These are phyloP conservation scores for Priceomyces medius DNA, from an alignment of 805 yeast species.

Conservation along the genomic window DNA sequence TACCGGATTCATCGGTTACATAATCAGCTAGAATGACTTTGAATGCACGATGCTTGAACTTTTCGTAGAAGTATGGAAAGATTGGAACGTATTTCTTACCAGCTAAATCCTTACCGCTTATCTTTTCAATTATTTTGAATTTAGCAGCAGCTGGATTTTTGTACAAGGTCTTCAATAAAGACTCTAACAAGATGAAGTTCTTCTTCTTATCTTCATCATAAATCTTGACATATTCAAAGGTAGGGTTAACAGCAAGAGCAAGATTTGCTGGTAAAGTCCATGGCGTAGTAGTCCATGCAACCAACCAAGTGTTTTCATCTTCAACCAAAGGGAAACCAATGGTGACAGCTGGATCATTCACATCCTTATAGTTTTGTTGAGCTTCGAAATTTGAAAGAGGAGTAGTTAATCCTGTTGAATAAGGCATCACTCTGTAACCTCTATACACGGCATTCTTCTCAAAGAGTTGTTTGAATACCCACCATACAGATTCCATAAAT, in stretches of 20 bases:
- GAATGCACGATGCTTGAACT: constrained; percentile 76
- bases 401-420: constrained; percentile 95
- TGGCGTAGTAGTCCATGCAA: constrained; percentile 99
- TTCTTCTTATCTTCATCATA: constrained; percentile 83
- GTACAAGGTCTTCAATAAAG: constrained; percentile 78
- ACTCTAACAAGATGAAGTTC: constrained; percentile 81
- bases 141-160: constrained; percentile 93
- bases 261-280: constrained; percentile 98
- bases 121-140: constrained; percentile 74
- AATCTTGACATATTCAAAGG: constrained; percentile 87
- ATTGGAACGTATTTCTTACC: constrained; percentile 82
- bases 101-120: constrained; percentile 75
- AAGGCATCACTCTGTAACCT: constrained; percentile 98
- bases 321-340: constrained; percentile 79
- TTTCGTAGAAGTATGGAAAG: constrained; percentile 75
- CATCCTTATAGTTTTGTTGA: constrained; percentile 97
- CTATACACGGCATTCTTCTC: constrained; percentile 88
- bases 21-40: constrained; percentile 78
- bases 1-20: constrained; percentile 93
- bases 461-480: constrained; percentile 91
- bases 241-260: constrained; percentile 88
- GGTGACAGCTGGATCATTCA: constrained; percentile 94
- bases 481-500: constrained; percentile 99
- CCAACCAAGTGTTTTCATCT: constrained; percentile 78
- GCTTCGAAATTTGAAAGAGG: constrained; percentile 98